Percentiles rank a stretch among this genome's conserved stretches.
Conservation (phyloP, 768 basidiomycete species). For the Hortiboletus flavorubellus region DNA sequence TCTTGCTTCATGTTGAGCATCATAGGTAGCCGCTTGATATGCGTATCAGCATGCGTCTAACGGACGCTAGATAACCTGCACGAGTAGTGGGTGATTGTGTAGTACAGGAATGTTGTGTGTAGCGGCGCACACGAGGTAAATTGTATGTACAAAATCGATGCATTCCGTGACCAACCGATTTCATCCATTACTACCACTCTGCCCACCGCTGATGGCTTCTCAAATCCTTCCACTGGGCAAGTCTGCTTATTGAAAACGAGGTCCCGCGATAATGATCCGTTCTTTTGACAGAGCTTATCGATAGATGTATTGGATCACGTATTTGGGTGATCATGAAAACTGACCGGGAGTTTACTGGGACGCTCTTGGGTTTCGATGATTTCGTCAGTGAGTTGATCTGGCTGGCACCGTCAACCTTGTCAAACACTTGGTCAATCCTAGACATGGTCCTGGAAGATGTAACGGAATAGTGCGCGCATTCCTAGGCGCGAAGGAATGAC, state of each 20-base stretch:
- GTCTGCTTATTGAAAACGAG: constrained; percentile 8
- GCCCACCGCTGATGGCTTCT: constrained; percentile 68
- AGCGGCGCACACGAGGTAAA: constrained; percentile 2
- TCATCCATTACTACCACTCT: constrained; percentile 4
- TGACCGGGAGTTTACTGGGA: constrained; percentile 96
- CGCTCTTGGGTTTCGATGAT: constrained; percentile 93
- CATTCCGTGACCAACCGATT: background rate
- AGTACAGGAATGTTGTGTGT: constrained; percentile 15
- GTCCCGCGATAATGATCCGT: background rate
- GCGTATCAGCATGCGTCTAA: constrained; percentile 31
- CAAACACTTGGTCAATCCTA: constrained; percentile 26
- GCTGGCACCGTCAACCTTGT: background rate
- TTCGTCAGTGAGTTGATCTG: constrained; percentile 86
- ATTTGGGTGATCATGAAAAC: constrained; percentile 99
- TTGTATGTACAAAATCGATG: constrained; percentile 12
- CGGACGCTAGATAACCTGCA: constrained; percentile 30
- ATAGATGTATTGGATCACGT: constrained; percentile 93
- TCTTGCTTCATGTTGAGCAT: constrained; percentile 23
- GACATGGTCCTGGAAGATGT: constrained; percentile 97
- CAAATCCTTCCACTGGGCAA: constrained; percentile 91
- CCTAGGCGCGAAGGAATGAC: background rate
- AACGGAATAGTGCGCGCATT: constrained; percentile 78
- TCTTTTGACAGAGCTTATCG: constrained; percentile 73
- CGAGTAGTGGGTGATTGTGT: constrained; percentile 21
- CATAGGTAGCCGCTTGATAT: constrained; percentile 19